Base-by-base conservation (phyloP, 345 rosid species). In the Euclidium syriacum region DNA sequence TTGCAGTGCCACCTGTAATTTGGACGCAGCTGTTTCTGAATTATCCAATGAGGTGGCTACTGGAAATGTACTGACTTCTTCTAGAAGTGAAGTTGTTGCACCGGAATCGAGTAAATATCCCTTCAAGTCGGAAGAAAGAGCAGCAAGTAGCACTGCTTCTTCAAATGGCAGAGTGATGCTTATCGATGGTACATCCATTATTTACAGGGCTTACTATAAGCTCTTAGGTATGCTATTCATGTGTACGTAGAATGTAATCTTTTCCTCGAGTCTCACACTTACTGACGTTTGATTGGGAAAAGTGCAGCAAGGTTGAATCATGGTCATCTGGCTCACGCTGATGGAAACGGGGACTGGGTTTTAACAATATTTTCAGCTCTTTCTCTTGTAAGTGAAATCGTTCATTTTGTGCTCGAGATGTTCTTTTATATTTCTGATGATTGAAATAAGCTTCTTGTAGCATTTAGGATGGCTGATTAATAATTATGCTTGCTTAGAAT, bases 341-440 rank as follows among this genome's bases (percentile, higher is more conserved):
- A 87, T 81, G 99, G 99, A 57, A 94, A 94, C 10, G 96, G 88
- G 9, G 97, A 94, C 75, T 94, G 97, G 99, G 97, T 90, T 71
- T 77, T 94, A 69, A 94, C 99, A 10, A 85, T 90, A 67, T 87
- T 83, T 72, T 76, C 90, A 17, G 92, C 97, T 23, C 72, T 94
- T 55, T 85, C 96, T 61, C 97, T 85, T 73, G 99, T 90, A 77
- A 85, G 97, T 79, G 52, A 55, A 3, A 16, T 65, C 32, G 25
- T 55, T 32, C 1, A 1, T 11, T 22, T 43, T 39, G 19, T n/a
- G 16, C 34, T 32, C 0, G 20, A 14, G 5, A 19, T 44, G 27
- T 54, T 53, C 33, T 7, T 67, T 39, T 39, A 5, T 50, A 10
- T 18, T 33, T 29, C 30, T 38, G 49, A 16, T 62, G 43, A 29